These are phyloP conservation scores for Raphanus raphanistrum DNA, from an alignment of 345 rosid species.

Conservation along the genomic window DNA sequence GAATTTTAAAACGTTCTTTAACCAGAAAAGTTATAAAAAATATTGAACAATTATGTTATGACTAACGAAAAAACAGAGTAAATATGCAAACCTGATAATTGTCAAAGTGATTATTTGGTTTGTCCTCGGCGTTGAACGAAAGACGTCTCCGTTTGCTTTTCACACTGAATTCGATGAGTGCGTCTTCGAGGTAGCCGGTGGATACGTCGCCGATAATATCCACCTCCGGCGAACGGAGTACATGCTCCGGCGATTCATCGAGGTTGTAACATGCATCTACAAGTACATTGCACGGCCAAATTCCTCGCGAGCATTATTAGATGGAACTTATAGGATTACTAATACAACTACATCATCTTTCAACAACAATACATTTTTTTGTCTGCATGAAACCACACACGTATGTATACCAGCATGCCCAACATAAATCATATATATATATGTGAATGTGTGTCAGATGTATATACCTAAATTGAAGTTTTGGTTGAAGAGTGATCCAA, in stretches of 20 bases:
- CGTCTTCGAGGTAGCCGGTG: constrained; percentile 89
- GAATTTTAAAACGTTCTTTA: neutral
- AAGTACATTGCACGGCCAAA: constrained; percentile 20
- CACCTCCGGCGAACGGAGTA: constrained; percentile 41
- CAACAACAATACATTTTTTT: neutral
- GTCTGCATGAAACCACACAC: constrained; percentile 7
- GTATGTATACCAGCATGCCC: constrained; percentile 2
- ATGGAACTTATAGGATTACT: neutral
- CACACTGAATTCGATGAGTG: constrained; percentile 61
- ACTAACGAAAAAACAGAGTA: neutral
- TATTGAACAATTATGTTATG: neutral
- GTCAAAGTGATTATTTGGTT: constrained; percentile 18
- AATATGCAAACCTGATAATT: constrained; percentile 23
- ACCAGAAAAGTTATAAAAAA: neutral
- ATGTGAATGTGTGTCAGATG: neutral
- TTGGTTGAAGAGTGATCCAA: constrained; percentile 70
- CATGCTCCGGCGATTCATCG: constrained; percentile 43
- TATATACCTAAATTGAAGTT: constrained; percentile 69
- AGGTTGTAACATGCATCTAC: constrained; percentile 43
- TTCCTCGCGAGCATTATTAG: constrained; percentile 2
- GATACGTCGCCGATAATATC: constrained; percentile 47
- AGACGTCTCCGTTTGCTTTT: constrained; percentile 70
- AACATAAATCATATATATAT: neutral
- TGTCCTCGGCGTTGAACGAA: constrained; percentile 31
- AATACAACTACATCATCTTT: neutral